Percentiles rank a stretch among this genome's conserved stretches.
Conservation (phyloP, 2,329 filamentous ascomycete genomes). For the Calonectria ilicicola region DNA sequence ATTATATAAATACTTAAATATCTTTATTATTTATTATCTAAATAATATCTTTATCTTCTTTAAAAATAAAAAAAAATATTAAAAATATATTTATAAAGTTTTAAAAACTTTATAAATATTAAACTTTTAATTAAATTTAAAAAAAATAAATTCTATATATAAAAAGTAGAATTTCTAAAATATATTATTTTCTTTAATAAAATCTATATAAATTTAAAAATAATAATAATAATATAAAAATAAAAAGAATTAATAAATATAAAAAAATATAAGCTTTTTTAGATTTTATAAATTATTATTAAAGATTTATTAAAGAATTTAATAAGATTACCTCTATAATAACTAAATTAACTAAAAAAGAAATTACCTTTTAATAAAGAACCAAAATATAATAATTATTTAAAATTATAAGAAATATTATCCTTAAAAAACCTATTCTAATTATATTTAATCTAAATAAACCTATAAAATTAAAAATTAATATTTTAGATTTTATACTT, state of each 20-base stretch:
- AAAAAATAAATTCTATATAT: neutral
- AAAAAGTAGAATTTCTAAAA: neutral
- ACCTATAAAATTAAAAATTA: constrained; percentile 27
- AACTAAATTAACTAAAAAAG: neutral
- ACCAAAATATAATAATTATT: neutral
- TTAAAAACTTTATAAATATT: neutral
- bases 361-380: neutral
- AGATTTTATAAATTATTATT: too few species aligned
- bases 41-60: neutral
- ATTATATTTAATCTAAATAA: constrained; percentile 22
- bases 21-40: neutral
- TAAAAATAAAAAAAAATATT: neutral
- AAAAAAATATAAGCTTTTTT: neutral
- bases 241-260: neutral
- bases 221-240: neutral
- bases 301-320: neutral
- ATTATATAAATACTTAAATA: neutral
- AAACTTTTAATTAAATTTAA: neutral
- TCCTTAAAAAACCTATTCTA: constrained; percentile 1
- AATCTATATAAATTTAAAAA: neutral
- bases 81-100: neutral
- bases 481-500: constrained; percentile 17
- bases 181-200: neutral
- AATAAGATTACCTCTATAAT: neutral
- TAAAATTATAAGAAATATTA: neutral